phyloP scores from a whole-genome alignment of 2,329 filamentous ascomycete species.

The Torrubiella hemipterigena region DNA sequence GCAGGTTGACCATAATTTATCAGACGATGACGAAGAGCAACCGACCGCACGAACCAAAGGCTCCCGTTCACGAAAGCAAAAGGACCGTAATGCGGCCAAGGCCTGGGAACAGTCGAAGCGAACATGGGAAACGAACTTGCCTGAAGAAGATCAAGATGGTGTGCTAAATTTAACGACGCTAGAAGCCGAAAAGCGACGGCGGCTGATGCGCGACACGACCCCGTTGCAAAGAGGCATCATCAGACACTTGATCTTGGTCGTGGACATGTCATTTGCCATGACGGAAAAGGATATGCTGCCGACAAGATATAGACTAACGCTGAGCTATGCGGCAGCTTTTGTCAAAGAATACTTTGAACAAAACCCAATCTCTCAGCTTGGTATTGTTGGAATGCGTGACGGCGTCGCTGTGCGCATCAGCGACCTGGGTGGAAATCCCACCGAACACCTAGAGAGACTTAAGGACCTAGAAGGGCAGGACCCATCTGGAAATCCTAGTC shows the following conservation, averaged over 20 bases:
- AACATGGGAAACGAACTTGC: conserved; percentile 60
- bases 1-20: conserved; percentile 36
- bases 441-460: conserved; percentile 72
- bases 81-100: conserved; percentile 31
- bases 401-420: conserved; percentile 77
- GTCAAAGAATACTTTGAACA: conserved; percentile 95
- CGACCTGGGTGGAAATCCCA: conserved; percentile 84
- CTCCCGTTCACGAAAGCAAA: conserved; percentile 15
- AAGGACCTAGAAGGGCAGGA: conserved; percentile 53
- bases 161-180: conserved; percentile 66
- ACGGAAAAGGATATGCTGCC: conserved; percentile 87
- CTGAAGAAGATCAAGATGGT: conserved; percentile 62
- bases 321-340: conserved; percentile 78
- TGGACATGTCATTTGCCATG: conserved; percentile 93
- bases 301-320: conserved; percentile 68
- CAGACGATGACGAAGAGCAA: conserved; percentile 17
- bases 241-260: conserved; percentile 79
- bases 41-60: conserved; percentile 14
- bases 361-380: conserved; percentile 93
- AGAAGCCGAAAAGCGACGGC: conserved; percentile 70
- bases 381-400: conserved; percentile 85
- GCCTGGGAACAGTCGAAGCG: conserved; percentile 57
- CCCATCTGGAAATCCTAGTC: conserved; percentile 61
- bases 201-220: conserved; percentile 84
- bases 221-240: conserved; percentile 95